Conservation (phyloP, 2,329 filamentous ascomycete species). For the Cytospora paraplurivora region DNA sequence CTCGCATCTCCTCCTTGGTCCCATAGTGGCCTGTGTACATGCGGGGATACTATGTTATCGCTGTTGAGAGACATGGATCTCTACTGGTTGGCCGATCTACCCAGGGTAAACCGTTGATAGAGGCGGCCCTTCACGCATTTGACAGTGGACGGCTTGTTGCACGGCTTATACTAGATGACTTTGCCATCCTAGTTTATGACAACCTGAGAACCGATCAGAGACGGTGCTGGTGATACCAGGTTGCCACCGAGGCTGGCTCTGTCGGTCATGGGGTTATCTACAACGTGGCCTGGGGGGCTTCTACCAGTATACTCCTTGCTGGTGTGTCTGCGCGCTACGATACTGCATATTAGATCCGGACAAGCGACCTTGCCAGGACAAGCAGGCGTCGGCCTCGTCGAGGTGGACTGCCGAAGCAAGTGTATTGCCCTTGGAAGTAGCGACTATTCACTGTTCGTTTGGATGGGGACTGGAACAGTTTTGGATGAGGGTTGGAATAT, state of each 20-base stretch:
- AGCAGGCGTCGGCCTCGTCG: background rate
- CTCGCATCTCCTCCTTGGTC: background rate
- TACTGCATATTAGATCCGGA: too few species aligned
- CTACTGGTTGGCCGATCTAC: background rate
- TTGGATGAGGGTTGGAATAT: background rate
- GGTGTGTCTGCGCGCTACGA: too few species aligned
- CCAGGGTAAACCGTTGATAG: background rate
- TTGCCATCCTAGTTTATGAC: too few species aligned
- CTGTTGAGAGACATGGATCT: background rate
- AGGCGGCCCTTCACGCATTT: too few species aligned
- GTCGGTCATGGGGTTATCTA: too few species aligned
- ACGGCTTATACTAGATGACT: too few species aligned
- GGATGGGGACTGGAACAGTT: background rate
- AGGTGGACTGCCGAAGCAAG: background rate
- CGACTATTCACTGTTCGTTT: background rate
- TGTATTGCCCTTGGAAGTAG: background rate
- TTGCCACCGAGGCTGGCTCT: too few species aligned
- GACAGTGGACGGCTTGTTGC: too few species aligned
- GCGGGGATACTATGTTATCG: background rate
- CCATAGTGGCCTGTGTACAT: background rate
- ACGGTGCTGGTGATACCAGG: too few species aligned
- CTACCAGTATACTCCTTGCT: too few species aligned
- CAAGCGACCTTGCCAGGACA: background rate
- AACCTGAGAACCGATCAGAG: too few species aligned
- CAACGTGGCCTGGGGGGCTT: too few species aligned